Evolutionary conservation across 2,329 filamentous ascomycete genomes (phyloP).

Genomic region (Penicillium sumatraense): DNA sequence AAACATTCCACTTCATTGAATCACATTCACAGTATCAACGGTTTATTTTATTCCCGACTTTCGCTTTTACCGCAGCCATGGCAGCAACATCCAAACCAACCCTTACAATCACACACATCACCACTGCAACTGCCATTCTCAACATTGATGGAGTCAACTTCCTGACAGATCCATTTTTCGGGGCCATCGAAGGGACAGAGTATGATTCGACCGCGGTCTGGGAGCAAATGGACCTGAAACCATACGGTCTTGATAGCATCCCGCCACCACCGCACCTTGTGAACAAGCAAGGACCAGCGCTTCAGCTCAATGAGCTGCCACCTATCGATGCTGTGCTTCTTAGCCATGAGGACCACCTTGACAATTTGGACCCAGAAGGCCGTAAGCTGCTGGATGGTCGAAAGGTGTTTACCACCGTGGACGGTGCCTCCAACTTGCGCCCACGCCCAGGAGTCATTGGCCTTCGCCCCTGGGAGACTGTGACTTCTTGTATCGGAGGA

Average conservation of each 20-base stretch:
- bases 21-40: not conserved
- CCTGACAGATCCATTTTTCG: conserved; percentile 54
- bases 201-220: conserved; percentile 1
- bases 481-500: conserved; percentile 35
- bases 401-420: conserved; percentile 51
- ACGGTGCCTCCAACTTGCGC: conserved; percentile 50
- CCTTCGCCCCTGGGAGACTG: conserved; percentile 48
- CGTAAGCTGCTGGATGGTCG: conserved; percentile 53
- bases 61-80: conserved; percentile 5
- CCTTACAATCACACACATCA: conserved; percentile 51
- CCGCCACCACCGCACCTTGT: conserved; percentile 30
- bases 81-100: conserved; percentile 2
- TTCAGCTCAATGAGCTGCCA: conserved; percentile 46
- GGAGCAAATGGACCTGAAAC: conserved; percentile 28
- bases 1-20: not conserved
- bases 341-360: conserved; percentile 57
- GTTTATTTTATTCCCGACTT: conserved; percentile 8
- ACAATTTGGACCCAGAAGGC: conserved; percentile 55
- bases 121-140: conserved; percentile 55
- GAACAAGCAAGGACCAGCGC: conserved; percentile 38
- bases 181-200: conserved; percentile 36
- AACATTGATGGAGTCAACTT: conserved; percentile 46
- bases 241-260: conserved; percentile 30
- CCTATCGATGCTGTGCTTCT: conserved; percentile 55
- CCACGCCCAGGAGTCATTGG: conserved; percentile 49